Evolutionary conservation across 2,329 filamentous ascomycete genomes (phyloP).

Genomic region (Beauveria rudraprayagi): DNA sequence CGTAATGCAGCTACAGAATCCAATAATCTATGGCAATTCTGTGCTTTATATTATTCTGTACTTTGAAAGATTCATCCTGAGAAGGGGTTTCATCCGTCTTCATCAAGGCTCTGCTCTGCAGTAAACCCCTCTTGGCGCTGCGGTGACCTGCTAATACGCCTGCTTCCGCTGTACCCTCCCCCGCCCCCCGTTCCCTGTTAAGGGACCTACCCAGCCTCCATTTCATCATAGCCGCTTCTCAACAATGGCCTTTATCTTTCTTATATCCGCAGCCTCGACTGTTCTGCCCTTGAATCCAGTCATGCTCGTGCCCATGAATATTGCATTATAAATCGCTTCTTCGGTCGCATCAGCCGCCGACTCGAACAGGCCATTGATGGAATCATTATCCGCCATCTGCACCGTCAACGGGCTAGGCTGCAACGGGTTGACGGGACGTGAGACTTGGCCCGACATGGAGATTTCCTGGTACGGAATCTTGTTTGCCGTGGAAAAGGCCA

Average conservation of each 20-base stretch:
- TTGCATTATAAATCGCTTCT: constrained; percentile 57
- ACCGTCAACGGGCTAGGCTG: constrained; percentile 25
- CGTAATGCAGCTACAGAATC: too few species aligned
- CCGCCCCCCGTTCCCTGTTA: neutral
- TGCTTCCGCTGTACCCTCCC: neutral
- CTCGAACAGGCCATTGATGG: constrained; percentile 54
- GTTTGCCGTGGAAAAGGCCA: constrained; percentile 58
- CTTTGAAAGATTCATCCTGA: too few species aligned
- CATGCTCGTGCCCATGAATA: constrained; percentile 54
- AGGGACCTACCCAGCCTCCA: too few species aligned
- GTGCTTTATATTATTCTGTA: too few species aligned
- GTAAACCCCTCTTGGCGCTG: neutral
- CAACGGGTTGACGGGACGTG: constrained; percentile 33
- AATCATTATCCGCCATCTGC: constrained; percentile 42
- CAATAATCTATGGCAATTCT: too few species aligned
- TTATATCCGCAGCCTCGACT: constrained; percentile 42
- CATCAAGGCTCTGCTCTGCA: neutral
- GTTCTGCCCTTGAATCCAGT: constrained; percentile 41
- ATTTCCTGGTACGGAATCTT: constrained; percentile 31
- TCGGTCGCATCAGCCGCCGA: constrained; percentile 55
- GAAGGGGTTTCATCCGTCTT: too few species aligned
- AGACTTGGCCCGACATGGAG: constrained; percentile 26
- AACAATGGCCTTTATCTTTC: constrained; percentile 38
- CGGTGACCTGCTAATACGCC: neutral
- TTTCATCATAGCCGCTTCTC: constrained; percentile 21